Evolutionary conservation across 1,139 yeast genomes (phyloP).

Genomic region (Yamadazyma dendronema): DNA sequence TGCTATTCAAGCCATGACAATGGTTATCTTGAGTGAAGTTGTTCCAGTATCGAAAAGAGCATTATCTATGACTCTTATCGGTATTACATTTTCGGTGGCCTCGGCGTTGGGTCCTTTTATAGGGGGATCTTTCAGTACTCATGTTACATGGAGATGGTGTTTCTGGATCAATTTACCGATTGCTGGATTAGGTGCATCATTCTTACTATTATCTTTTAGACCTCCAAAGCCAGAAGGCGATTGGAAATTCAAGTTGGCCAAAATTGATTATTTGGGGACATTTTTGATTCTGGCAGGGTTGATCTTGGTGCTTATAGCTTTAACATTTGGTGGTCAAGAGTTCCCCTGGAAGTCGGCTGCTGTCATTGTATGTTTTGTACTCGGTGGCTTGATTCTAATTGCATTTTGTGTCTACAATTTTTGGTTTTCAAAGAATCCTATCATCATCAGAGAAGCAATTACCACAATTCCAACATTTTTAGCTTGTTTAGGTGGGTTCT

Average conservation of each 20-base stretch:
- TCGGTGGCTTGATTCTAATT: slow-evolving; percentile 49
- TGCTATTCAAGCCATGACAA: slow-evolving; percentile 59
- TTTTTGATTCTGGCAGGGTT: slow-evolving; percentile 28
- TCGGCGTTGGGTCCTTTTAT: slow-evolving; percentile 63
- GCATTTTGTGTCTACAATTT: slow-evolving; percentile 51
- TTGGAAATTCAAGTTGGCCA: slow-evolving; percentile 37
- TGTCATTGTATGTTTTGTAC: slow-evolving; percentile 50
- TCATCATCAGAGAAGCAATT: slow-evolving; percentile 45
- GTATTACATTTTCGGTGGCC: slow-evolving; percentile 54
- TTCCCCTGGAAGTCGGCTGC: slow-evolving; percentile 49
- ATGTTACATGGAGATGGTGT: slow-evolving; percentile 77
- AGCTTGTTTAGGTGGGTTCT: slow-evolving; percentile 36
- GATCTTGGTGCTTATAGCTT: slow-evolving; percentile 30
- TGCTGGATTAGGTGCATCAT: slow-evolving; percentile 54
- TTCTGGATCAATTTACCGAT: slow-evolving; percentile 71
- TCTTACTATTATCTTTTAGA: slow-evolving; percentile 48
- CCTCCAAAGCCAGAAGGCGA: slow-evolving; percentile 52
- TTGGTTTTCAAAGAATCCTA: slow-evolving; percentile 40
- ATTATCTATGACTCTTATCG: slow-evolving; percentile 47
- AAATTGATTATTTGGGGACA: slow-evolving; percentile 35
- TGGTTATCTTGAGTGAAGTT: slow-evolving; percentile 58
- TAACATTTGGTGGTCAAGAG: slow-evolving; percentile 37
- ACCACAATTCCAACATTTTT: slow-evolving; percentile 33
- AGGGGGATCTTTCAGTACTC: slow-evolving; percentile 65
- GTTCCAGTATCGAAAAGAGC: slow-evolving; percentile 62